Evolutionary conservation across 345 rosid genomes (phyloP).

Genomic region (Erucastrum elatum): DNA sequence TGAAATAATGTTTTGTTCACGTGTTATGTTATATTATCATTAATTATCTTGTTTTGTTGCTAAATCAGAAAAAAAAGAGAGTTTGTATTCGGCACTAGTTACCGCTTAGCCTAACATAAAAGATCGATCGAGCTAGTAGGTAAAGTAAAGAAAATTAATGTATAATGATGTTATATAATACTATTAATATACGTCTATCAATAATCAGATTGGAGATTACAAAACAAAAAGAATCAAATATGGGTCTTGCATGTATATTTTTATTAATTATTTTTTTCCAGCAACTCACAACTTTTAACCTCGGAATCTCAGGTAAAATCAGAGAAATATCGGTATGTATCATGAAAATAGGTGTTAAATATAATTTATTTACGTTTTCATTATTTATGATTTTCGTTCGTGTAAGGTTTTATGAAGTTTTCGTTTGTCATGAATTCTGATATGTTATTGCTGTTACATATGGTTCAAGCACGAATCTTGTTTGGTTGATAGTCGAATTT

Average conservation of each 20-base stretch:
- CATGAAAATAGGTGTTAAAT: too few relatives aligned
- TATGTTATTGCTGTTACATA: too few relatives aligned
- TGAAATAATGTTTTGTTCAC: conserved; percentile 1
- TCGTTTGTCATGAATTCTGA: too few relatives aligned
- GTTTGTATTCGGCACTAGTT: background rate
- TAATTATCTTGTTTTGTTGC: background rate
- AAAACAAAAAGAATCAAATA: background rate
- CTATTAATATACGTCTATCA: background rate
- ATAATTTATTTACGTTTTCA: too few relatives aligned
- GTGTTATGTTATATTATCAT: background rate
- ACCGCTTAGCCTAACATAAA: background rate
- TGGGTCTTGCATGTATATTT: background rate
- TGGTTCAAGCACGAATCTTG: too few relatives aligned
- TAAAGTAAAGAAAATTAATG: background rate
- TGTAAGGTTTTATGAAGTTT: too few relatives aligned
- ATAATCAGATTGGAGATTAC: background rate
- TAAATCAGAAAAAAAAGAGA: background rate
- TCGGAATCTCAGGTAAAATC: too few relatives aligned
- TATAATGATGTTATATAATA: background rate
- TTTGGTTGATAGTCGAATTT: too few relatives aligned
- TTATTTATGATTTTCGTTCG: too few relatives aligned
- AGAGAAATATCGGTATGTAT: too few relatives aligned
- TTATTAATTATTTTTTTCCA: background rate
- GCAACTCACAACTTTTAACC: background rate
- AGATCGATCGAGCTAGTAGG: background rate